Percentiles rank a stretch among this genome's conserved stretches.
Conservation (phyloP, 768 basidiomycete species). For the Phaffia tasmanica region DNA sequence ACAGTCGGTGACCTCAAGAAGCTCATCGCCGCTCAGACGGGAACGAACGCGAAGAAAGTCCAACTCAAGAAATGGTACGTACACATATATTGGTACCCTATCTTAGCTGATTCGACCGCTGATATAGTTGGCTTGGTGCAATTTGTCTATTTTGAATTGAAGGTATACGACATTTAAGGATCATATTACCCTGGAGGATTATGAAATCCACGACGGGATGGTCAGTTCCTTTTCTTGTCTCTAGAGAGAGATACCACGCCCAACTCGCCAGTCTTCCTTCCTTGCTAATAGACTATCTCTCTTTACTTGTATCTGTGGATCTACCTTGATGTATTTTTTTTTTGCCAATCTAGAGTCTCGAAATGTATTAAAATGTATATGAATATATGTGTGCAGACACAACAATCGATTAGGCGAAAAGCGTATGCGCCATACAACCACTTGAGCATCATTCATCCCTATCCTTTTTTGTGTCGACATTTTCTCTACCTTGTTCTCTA, state of each 20-base stretch:
- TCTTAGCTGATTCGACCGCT: not conserved
- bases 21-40: conserved; percentile 91
- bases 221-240: conserved; percentile 28
- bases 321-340: not conserved
- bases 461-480: no score
- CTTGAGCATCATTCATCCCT: no score
- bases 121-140: not conserved
- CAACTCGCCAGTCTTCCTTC: not conserved
- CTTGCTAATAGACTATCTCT: not conserved
- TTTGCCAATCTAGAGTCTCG: conserved; percentile 33
- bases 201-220: conserved; percentile 41
- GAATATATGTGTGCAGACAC: not conserved
- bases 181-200: conserved; percentile 45
- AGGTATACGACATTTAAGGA: conserved; percentile 97
- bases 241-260: not conserved
- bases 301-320: not conserved
- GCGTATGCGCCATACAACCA: no score
- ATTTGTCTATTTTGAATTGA: not conserved
- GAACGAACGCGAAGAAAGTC: conserved; percentile 73
- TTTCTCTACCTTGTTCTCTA: no score
- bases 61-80: conserved; percentile 90
- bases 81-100: not conserved
- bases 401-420: no score
- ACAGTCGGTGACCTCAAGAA: conserved; percentile 96
- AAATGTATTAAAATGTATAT: conserved; percentile 34